These are phyloP conservation scores for Serendipita sp. DNA, from an alignment of 1,284 basidiomycete species.

Conservation along the genomic window DNA sequence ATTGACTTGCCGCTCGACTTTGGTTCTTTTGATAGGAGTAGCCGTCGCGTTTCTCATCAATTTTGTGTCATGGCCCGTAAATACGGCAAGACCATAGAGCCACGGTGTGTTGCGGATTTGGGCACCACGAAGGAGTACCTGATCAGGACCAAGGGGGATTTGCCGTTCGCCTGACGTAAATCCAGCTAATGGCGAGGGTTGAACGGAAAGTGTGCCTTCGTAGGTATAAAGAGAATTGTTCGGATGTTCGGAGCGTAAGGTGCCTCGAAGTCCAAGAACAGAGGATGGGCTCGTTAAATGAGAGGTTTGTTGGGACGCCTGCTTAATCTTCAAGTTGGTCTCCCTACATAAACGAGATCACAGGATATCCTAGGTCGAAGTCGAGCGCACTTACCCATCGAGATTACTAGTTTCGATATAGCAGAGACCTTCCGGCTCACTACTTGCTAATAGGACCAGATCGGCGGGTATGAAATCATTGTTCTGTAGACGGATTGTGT, in stretches of 20 bases:
- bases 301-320: conserved; percentile 75
- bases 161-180: conserved; percentile 17
- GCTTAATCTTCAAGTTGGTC: conserved; percentile 98
- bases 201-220: conserved; percentile 52
- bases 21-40: conserved; percentile 91
- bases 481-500: conserved; percentile 80
- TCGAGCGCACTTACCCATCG: conserved; percentile 59
- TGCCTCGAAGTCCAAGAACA: conserved; percentile 63
- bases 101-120: conserved; percentile 95
- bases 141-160: conserved; percentile 87
- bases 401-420: conserved; percentile 97
- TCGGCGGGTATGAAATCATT: conserved; percentile 97
- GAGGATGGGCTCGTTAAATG: conserved; percentile 64
- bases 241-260: conserved; percentile 85
- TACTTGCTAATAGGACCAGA: conserved; percentile 74
- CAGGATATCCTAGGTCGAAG: neutral
- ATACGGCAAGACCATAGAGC: conserved; percentile 89
- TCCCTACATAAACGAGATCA: conserved; percentile 40
- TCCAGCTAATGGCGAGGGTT: conserved; percentile 25
- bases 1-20: conserved; percentile 94
- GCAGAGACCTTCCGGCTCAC: conserved; percentile 92
- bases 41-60: conserved; percentile 77
- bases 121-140: conserved; percentile 85
- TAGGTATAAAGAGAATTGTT: conserved; percentile 97
- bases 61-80: conserved; percentile 97